Conservation (phyloP, 768 basidiomycete species). For the Krasilnikovozyma curviuscula region DNA sequence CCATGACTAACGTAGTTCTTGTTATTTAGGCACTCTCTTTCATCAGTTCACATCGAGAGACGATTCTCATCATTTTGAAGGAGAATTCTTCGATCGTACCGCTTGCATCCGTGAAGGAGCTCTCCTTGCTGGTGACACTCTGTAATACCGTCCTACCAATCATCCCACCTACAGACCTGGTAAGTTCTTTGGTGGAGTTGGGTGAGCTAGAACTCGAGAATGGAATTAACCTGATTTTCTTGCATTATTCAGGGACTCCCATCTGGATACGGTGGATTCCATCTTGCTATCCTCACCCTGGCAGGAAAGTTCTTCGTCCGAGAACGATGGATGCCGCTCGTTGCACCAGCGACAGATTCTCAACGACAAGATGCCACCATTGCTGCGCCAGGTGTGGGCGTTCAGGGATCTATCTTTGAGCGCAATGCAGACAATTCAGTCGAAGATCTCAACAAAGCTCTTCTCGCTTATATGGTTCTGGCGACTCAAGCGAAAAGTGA, state of each 20-base stretch:
- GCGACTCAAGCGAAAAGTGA: constrained; percentile 14
- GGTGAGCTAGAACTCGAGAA: not conserved
- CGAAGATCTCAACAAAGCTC: constrained; percentile 13
- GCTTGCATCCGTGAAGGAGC: constrained; percentile 52
- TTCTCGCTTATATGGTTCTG: constrained; percentile 13
- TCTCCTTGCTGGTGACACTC: constrained; percentile 56
- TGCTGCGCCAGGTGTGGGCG: constrained; percentile 7
- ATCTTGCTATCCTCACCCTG: constrained; percentile 54
- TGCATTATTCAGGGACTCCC: constrained; percentile 16
- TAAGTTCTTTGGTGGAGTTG: constrained; percentile 28
- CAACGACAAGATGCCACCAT: constrained; percentile 41
- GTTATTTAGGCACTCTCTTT: constrained; percentile 50
- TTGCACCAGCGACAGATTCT: constrained; percentile 46
- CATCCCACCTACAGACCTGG: constrained; percentile 59
- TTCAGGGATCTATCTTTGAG: constrained; percentile 12
- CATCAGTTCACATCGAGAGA: constrained; percentile 60
- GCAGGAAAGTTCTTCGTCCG: constrained; percentile 50
- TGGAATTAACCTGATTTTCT: not conserved
- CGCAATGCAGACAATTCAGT: constrained; percentile 13
- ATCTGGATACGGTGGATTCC: constrained; percentile 66
- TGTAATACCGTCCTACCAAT: constrained; percentile 48
- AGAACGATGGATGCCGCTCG: constrained; percentile 38
- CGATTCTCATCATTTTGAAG: constrained; percentile 61
- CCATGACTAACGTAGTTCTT: not conserved
- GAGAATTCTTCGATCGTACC: constrained; percentile 47